phyloP scores from a whole-genome alignment of 1,139 yeast species.

The Lodderomyces pseudojiufengensis region DNA sequence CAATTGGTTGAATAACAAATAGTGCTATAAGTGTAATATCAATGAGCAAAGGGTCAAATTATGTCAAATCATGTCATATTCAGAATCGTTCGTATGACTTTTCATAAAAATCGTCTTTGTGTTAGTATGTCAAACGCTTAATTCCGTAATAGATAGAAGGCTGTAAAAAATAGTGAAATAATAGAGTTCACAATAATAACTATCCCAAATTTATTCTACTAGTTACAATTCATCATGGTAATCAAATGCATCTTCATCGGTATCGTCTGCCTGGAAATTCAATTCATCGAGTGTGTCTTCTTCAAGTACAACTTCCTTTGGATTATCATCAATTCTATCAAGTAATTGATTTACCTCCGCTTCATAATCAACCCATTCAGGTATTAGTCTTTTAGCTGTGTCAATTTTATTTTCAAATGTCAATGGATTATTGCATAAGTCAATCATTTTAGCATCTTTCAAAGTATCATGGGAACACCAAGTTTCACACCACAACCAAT shows the following conservation, averaged over 20 bases:
- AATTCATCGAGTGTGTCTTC: not conserved
- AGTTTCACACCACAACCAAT: conserved; percentile 92
- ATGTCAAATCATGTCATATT: too few relatives aligned
- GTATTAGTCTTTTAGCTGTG: conserved; percentile 68
- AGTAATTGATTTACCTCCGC: conserved; percentile 32
- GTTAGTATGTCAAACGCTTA: too few relatives aligned
- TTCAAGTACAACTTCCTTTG: conserved; percentile 3
- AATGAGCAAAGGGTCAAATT: too few relatives aligned
- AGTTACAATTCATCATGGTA: conserved; percentile 2
- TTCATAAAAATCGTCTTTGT: too few relatives aligned
- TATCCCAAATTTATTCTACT: too few relatives aligned
- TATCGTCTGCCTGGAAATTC: conserved; percentile 2
- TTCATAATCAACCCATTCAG: conserved; percentile 74
- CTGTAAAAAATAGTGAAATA: too few relatives aligned
- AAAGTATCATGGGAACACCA: conserved; percentile 77
- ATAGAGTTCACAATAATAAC: too few relatives aligned
- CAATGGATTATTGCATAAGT: conserved; percentile 77
- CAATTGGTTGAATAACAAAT: too few relatives aligned
- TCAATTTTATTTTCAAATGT: conserved; percentile 75
- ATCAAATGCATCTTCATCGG: conserved; percentile 6
- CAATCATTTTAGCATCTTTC: conserved; percentile 68
- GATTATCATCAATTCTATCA: conserved; percentile 3
- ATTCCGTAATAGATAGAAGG: too few relatives aligned
- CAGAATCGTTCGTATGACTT: too few relatives aligned
- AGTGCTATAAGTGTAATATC: not conserved